Evolutionary conservation across 1,139 yeast species (phyloP), one percentile per base, ranked within the genome.

Genomic region (Blastobotrys buckinghamii): DNA sequence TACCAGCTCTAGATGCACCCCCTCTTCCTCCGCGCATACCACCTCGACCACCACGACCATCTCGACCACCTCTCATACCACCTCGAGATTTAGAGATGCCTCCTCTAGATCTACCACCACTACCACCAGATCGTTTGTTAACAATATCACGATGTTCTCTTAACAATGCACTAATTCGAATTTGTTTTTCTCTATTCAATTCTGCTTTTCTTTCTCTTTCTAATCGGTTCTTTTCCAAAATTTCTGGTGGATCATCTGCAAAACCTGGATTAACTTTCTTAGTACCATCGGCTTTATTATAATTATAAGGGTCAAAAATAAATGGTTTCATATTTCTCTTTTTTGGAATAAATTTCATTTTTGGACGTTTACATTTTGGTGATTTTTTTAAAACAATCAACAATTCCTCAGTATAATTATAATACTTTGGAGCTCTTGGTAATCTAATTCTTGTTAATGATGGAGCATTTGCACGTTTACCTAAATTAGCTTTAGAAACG

Each of bases 281-380:
- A 19, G 42, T n/a, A 9, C 47, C 47, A 37, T 43, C 47, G 7
- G 24, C 24, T 19, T 27, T 22, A 37, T 43, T 43, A 41, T 43
- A 43, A 16, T 43, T 34, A 19, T 36, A 43, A 16, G 47, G 47
- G 16, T 43, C 47, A 30, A 43, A 43, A n/a, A 37, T 36, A 43
- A 43, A 43, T 17, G 47, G 47, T 27, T 36, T 37, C 13, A 43
- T 29, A 5, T 41, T 43, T 26, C 45, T 39, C 2, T 33, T 33
- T 6, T 17, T 33, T 26, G 36, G 35, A 17, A 12, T 24, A n/a
- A 34, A 15, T 24, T 29, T 20, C 12, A 42, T 6, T 4, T n/a
- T 32, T 8, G 40, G 45, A 5, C 7, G 4, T 22, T 15, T n/a
- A 15, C 22, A 16, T 22, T 27, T 16, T 17, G 22, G 35, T n/a